Percentiles rank a stretch among this genome's conserved stretches.
These are phyloP conservation scores for Suillus brevipes DNA, from an alignment of 768 basidiomycete genomes.

Conservation along the genomic window DNA sequence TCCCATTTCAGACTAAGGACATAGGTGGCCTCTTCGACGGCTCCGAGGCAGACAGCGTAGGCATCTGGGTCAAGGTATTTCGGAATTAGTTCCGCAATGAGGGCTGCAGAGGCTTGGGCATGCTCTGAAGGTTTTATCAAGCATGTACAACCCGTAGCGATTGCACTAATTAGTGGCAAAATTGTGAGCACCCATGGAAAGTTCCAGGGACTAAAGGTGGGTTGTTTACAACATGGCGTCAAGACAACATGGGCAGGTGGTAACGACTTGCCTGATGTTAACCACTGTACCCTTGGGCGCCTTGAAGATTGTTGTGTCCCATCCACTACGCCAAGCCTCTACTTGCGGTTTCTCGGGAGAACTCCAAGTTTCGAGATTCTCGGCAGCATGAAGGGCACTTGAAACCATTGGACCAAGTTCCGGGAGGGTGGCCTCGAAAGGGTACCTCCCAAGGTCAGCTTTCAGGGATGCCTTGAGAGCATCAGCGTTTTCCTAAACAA, in stretches of 20 bases:
- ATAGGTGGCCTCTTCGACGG: conserved; percentile 38
- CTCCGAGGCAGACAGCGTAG: conserved; percentile 49
- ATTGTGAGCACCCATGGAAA: conserved; percentile 55
- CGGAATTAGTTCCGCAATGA: conserved; percentile 51
- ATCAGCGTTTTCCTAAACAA: conserved; percentile 59
- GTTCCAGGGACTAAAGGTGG: conserved; percentile 54
- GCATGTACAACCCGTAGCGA: conserved; percentile 62
- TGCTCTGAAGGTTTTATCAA: conserved; percentile 65
- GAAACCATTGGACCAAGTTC: conserved; percentile 36
- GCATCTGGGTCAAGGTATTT: conserved; percentile 49
- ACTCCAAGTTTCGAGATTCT: conserved; percentile 57
- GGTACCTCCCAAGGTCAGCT: conserved; percentile 28
- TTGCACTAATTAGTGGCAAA: conserved; percentile 60
- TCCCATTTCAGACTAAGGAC: conserved; percentile 13
- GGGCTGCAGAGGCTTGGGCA: conserved; percentile 41
- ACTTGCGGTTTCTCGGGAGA: conserved; percentile 39
- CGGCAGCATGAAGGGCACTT: conserved; percentile 40
- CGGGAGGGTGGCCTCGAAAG: conserved; percentile 15
- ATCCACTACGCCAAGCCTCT: conserved; percentile 42
- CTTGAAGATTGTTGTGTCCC: conserved; percentile 51
- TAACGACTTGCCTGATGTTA: conserved; percentile 47
- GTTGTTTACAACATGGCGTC: neutral
- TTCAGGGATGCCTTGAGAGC: conserved; percentile 44
- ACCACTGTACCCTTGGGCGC: conserved; percentile 59
- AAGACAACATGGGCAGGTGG: neutral